phyloP scores from a whole-genome alignment of 768 basidiomycete genomes.

The Hypsizygus marmoreus region DNA sequence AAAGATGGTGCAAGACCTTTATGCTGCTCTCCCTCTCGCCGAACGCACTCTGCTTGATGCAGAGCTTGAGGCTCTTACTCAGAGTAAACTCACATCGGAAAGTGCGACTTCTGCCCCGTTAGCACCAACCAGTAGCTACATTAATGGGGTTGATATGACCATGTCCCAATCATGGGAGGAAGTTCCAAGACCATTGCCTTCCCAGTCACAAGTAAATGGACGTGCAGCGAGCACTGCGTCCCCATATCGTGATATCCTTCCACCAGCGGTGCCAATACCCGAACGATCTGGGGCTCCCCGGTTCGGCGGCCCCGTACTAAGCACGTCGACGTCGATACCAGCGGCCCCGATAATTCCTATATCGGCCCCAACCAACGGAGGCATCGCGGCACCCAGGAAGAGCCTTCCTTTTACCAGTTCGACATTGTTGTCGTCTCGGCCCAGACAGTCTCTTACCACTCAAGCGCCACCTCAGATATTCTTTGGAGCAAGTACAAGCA shows the following conservation, averaged over 20 bases:
- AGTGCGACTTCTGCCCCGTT: conserved; percentile 10
- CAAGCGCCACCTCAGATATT: not conserved
- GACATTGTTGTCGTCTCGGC: conserved; percentile 6
- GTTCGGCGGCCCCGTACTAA: conserved; percentile 31
- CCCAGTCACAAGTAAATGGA: conserved; percentile 10
- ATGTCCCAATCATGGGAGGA: conserved; percentile 72
- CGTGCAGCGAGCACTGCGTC: conserved; percentile 17
- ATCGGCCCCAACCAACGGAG: conserved; percentile 7
- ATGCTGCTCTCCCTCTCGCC: conserved; percentile 58
- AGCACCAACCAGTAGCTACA: conserved; percentile 6
- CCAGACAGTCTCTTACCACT: conserved; percentile 2
- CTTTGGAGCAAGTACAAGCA: not conserved
- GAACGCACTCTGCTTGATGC: conserved; percentile 66
- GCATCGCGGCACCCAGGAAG: conserved; percentile 28
- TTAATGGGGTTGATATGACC: conserved; percentile 27
- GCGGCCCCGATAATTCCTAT: conserved; percentile 18
- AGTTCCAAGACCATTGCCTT: conserved; percentile 26
- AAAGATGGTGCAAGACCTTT: conserved; percentile 71
- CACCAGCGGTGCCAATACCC: conserved; percentile 22
- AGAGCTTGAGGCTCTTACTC: conserved; percentile 44
- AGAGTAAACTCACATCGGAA: conserved; percentile 4
- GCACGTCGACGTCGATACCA: conserved; percentile 15
- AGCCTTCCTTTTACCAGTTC: conserved; percentile 29
- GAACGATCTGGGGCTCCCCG: conserved; percentile 36
- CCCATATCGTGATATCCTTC: conserved; percentile 12